Evolutionary conservation across 2,329 filamentous ascomycete species (phyloP).

Genomic region (Diaporthe caulivora): DNA sequence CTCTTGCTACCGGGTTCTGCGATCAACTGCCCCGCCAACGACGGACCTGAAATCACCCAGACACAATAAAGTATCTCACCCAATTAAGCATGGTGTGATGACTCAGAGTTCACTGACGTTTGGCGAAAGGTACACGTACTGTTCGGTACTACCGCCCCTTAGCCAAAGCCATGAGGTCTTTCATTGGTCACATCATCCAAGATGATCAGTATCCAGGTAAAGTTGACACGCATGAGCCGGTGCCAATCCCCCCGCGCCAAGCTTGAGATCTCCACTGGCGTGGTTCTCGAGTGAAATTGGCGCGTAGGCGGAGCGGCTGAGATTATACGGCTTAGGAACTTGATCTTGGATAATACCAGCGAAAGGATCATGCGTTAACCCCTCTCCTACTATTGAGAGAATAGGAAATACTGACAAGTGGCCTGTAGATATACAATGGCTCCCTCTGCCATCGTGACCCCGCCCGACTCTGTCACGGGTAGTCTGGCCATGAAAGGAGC

Average conservation of each 20-base stretch:
- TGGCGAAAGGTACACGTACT: not conserved
- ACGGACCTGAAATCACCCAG: too few relatives aligned
- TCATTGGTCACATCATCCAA: conserved; percentile 38
- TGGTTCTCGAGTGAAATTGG: not conserved
- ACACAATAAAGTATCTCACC: conserved; percentile 14
- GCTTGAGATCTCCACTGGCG: not conserved
- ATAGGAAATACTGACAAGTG: conserved; percentile 53
- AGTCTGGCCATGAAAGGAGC: conserved; percentile 43
- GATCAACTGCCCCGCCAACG: not conserved
- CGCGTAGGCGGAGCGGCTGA: conserved; percentile 47
- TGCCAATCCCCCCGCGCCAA: conserved; percentile 44
- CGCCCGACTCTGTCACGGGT: conserved; percentile 58
- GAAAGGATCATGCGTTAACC: conserved; percentile 98
- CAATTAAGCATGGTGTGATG: not conserved
- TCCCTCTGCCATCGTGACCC: conserved; percentile 74
- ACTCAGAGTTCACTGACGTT: conserved; percentile 22
- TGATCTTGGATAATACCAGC: conserved; percentile 59
- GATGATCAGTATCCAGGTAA: conserved; percentile 49
- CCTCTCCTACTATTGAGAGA: conserved; percentile 50
- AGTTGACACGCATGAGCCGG: conserved; percentile 52
- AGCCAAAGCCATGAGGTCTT: conserved; percentile 38
- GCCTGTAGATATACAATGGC: conserved; percentile 71
- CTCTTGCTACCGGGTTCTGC: not conserved
- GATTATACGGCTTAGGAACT: conserved; percentile 55
- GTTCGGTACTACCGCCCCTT: conserved; percentile 33